phyloP scores from a whole-genome alignment of 345 rosid species.

The Camelina laxa region DNA sequence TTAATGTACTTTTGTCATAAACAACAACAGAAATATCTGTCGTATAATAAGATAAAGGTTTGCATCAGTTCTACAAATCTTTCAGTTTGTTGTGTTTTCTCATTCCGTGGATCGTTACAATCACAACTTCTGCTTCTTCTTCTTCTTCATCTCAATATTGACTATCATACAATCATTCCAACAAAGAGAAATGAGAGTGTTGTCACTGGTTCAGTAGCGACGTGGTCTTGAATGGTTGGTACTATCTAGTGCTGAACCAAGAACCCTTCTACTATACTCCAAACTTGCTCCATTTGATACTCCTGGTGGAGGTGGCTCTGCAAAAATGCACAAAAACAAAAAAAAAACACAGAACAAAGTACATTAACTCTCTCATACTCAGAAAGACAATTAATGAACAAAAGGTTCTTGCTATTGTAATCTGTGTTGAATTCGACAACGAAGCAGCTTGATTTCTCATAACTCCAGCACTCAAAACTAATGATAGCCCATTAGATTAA shows the following conservation, averaged over 20 bases:
- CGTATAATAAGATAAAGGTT: not conserved
- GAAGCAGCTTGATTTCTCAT: constrained; percentile 2
- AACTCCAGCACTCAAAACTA: too few relatives aligned
- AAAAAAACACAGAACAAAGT: not conserved
- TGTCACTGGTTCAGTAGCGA: constrained; percentile 53
- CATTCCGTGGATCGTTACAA: not conserved
- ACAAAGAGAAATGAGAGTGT: not conserved
- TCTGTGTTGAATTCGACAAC: not conserved
- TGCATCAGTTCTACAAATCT: constrained; percentile 1
- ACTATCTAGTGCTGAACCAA: constrained; percentile 62
- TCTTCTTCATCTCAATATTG: not conserved
- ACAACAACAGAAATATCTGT: constrained; percentile 2
- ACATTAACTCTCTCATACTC: not conserved
- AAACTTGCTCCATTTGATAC: constrained; percentile 62
- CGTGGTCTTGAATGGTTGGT: constrained; percentile 61
- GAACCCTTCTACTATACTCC: constrained; percentile 67
- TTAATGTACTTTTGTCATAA: not conserved
- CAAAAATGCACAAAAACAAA: not conserved
- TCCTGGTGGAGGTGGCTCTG: constrained; percentile 65
- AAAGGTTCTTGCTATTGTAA: constrained; percentile 17
- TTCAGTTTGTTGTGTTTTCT: constrained; percentile 6
- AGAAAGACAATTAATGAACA: not conserved
- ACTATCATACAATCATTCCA: not conserved
- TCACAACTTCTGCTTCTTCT: not conserved
- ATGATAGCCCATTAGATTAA: too few relatives aligned